Base-by-base conservation (phyloP, 2,329 filamentous ascomycete genomes). In the Ceratocystis variospora region DNA sequence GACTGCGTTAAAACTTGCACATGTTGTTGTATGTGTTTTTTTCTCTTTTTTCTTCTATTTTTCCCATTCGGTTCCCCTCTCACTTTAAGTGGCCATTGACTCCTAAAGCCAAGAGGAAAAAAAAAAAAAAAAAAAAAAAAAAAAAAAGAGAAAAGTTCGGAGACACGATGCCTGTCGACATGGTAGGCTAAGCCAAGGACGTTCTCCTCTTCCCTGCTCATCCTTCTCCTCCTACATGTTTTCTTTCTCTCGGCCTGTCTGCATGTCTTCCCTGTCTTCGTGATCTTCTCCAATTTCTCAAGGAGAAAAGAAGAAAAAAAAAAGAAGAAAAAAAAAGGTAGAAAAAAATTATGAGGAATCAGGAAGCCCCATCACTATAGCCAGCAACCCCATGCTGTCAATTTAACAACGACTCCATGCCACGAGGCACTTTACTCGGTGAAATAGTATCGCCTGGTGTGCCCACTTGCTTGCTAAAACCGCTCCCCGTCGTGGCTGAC, bases 361-460 rank as follows among this genome's bases (percentile, higher is more conserved):
- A 48, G 28, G 22, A 25, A 63, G 37, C 8, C 17, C 8, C 4
- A 25, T 12, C 48, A 53, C 48, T 53, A 41, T 28, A 50, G 37
- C 53, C 28, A 59, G 4, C 25, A 12, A 6, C 12, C 3, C 12
- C 28, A n/a, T 37, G 15, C 17, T 57, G 41, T 64, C 53, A 67
- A 45, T 68, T 66, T 12, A 68, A 22, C 17, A 68, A 25, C 28
- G 63, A 65, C 61, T 68, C 67, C 75, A 81, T 76, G 37, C 73
- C 74, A 17, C 72, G 73, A 3, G 79, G 79, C 22, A 77, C 70
- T 2, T 75, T 76, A 33, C 72, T 75, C 5, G 79, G 78, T 31
- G 78, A 79, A 46, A 80, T 79, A 5, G 78, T 79, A 25, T 75
- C 72, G 44, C 57, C 8, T 48, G 41, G 17, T 5, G 46, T 17